phyloP scores from a whole-genome alignment of 139 green algal species.

The Closterium sp. region DNA sequence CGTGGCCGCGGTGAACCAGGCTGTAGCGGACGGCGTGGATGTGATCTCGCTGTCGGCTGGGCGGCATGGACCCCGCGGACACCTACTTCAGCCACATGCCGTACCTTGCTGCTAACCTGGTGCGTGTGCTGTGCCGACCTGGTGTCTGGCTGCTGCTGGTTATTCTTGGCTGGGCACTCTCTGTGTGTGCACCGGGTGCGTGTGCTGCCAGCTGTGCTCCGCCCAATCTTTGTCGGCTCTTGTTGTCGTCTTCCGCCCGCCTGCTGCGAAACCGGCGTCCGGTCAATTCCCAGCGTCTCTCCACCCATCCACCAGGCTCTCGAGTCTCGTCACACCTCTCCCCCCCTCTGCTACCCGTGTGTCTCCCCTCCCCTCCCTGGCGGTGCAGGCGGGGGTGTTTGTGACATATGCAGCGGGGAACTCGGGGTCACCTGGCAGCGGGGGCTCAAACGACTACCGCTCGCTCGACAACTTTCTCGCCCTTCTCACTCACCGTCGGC shows the following conservation, averaged over 20 bases:
- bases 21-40: slow-evolving; percentile 30
- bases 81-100: not conserved
- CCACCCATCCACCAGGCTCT: not conserved
- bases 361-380: not conserved
- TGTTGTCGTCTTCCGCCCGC: too few relatives aligned
- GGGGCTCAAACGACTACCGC: not conserved
- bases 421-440: not conserved
- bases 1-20: not conserved
- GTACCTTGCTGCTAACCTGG: not conserved
- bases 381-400: not conserved
- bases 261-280: too few relatives aligned
- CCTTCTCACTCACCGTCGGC: slow-evolving; percentile 17
- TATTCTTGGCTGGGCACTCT: too few relatives aligned
- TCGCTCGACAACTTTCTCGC: slow-evolving; percentile 24
- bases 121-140: not conserved
- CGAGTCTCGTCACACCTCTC: not conserved
- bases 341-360: not conserved
- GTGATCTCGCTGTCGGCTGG: slow-evolving; percentile 10
- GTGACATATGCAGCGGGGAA: slow-evolving; percentile 18
- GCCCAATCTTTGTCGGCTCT: too few relatives aligned
- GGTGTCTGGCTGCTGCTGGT: too few relatives aligned
- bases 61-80: not conserved
- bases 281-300: too few relatives aligned
- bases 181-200: too few relatives aligned
- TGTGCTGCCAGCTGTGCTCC: too few relatives aligned